Evolutionary conservation across 1,284 basidiomycete genomes (phyloP), one percentile per base, ranked within the genome.

Genomic region (Malassezia equina): DNA sequence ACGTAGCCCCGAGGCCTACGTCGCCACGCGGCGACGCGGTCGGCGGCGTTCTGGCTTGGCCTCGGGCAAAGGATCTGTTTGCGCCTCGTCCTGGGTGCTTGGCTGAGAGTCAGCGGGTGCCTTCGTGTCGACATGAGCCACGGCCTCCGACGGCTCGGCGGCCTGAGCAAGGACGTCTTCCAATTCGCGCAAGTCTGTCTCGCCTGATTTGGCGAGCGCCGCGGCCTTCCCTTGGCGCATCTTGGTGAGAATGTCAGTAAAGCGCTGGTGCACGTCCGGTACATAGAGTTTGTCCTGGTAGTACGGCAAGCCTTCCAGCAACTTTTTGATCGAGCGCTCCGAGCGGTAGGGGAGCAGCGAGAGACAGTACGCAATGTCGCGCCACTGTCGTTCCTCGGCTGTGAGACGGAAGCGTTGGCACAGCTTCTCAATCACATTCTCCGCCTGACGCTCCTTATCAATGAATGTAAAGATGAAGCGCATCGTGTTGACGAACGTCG

Each of bases 281-380:
- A 95, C 90, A 76, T 93, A 88, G 31, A 98, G 78, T 77, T 98
- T 98, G 79, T 98, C 93, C 59, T 90, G 85, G 70, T 98, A 75
- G 58, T 64, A 69, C 1, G 69, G 67, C 40, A 72, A 52, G 3
- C 88, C 89, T 60, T 96, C 91, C 66, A 91, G 88, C 58, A 98
- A 82, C 76, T 91, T 95, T 82, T 94, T 95, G 71, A 96, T 82
- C 0, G 89, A 90, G 17, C 88, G 82, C 65, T 99, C 93, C 1
- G 88, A 91, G 76, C 96, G 96, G 84, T 89, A 99, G 0, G 90
- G 91, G 25, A 98, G 79, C 3, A 96, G 77, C 0, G 90, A 90
- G 3, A 99, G 78, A 75, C 94, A 99, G 77, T 85, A 96, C 0
- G 91, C 88, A 60, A 98, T 91, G 69, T 99, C 93, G 31, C 89